phyloP scores from a whole-genome alignment of 2,329 filamentous ascomycete genomes.

The Colletotrichum siamense region DNA sequence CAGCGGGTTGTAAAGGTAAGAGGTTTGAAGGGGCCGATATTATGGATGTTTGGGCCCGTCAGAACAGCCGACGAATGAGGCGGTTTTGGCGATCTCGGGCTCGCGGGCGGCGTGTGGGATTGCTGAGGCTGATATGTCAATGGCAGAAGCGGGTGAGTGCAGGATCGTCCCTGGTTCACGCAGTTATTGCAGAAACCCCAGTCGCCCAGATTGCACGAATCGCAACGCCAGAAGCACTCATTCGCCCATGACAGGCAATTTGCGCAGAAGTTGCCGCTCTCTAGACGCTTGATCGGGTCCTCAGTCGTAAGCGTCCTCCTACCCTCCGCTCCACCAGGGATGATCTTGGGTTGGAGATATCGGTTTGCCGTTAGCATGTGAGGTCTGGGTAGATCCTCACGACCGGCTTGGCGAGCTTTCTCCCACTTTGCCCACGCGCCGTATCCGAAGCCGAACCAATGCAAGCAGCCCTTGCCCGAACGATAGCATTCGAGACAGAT shows the following conservation, averaged over 20 bases:
- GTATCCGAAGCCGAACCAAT: constrained; percentile 89
- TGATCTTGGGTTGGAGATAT: constrained; percentile 55
- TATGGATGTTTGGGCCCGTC: constrained; percentile 49
- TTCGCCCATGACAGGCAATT: constrained; percentile 77
- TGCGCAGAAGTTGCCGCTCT: constrained; percentile 85
- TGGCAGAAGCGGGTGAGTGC: constrained; percentile 82
- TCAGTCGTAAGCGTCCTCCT: constrained; percentile 67
- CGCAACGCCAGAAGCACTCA: constrained; percentile 89
- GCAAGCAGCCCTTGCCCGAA: constrained; percentile 74
- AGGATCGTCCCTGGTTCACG: constrained; percentile 81
- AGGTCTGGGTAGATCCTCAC: constrained; percentile 49
- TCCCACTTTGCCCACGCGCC: constrained; percentile 74
- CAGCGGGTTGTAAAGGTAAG: constrained; percentile 78
- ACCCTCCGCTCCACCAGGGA: constrained; percentile 58
- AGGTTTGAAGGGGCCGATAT: constrained; percentile 65
- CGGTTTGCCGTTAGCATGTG: constrained; percentile 66
- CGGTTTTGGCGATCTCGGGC: constrained; percentile 47
- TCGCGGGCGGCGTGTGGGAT: constrained; percentile 40
- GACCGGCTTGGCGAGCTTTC: constrained; percentile 45
- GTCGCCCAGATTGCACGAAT: constrained; percentile 86
- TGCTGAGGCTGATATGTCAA: constrained; percentile 64
- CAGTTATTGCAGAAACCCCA: constrained; percentile 94
- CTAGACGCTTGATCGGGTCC: constrained; percentile 70
- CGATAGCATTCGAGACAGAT: constrained; percentile 85
- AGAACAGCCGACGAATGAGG: constrained; percentile 53